A percentile compares a stretch with the other conserved stretches of the same genome.
Evolutionary conservation across 352 stramenopile genomes (phyloP).

Genomic region (Achlya hypogyna): DNA sequence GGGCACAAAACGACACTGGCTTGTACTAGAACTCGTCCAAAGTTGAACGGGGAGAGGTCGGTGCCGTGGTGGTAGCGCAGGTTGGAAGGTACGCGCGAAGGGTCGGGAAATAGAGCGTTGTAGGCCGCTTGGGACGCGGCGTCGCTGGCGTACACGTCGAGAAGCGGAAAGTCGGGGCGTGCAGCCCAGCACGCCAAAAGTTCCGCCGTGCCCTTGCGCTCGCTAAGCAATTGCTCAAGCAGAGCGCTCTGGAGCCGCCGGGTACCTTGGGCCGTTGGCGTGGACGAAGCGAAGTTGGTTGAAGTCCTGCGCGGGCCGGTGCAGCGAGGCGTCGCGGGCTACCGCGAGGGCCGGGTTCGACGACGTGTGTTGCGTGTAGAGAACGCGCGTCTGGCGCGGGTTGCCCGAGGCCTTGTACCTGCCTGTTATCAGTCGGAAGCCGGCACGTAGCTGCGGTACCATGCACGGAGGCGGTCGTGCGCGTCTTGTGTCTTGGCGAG

Average conservation of each 20-base stretch:
- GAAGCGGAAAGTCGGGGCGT: slow-evolving; percentile 34
- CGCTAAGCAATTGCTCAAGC: no score
- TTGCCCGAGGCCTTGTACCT: slow-evolving; percentile 37
- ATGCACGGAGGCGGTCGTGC: slow-evolving; percentile 30
- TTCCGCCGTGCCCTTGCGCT: slow-evolving; percentile 41
- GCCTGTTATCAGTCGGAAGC: not conserved
- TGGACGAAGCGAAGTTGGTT: slow-evolving; percentile 38
- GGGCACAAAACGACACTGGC: slow-evolving; percentile 48
- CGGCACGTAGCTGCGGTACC: slow-evolving; percentile 28
- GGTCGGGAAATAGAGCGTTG: not conserved
- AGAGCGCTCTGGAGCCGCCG: no score
- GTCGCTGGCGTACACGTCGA: slow-evolving; percentile 44
- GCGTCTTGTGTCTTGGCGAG: slow-evolving; percentile 48
- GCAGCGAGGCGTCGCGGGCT: not conserved
- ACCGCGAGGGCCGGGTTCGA: slow-evolving; percentile 28
- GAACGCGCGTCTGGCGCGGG: slow-evolving; percentile 31
- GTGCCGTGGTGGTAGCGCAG: slow-evolving; percentile 14
- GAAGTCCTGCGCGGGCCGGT: slow-evolving; percentile 36
- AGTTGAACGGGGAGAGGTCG: slow-evolving; percentile 27
- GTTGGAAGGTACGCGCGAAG: not conserved
- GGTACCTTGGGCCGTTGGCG: slow-evolving; percentile 36
- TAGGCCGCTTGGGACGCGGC: slow-evolving; percentile 31
- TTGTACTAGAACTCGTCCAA: slow-evolving; percentile 43
- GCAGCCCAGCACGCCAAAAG: slow-evolving; percentile 48
- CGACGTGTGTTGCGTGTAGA: slow-evolving; percentile 46